Evolutionary conservation across 495 filamentous ascomycete species (phyloP).

Genomic region (Tuber brumale): DNA sequence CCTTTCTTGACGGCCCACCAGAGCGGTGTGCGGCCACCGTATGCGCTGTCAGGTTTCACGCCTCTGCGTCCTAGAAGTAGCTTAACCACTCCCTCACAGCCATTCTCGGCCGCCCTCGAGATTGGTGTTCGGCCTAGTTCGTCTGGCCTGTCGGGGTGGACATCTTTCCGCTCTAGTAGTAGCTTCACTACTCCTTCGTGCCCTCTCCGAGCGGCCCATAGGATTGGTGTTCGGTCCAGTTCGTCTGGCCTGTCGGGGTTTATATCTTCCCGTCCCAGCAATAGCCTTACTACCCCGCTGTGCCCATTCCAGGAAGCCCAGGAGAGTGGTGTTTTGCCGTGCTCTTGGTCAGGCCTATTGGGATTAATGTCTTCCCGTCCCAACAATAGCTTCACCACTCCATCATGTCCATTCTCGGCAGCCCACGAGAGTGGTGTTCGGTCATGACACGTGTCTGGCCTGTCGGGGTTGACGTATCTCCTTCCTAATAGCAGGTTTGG

Average conservation of each 20-base stretch:
- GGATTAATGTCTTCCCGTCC: slow-evolving; percentile 1
- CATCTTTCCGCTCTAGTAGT: neutral
- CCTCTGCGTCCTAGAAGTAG: neutral
- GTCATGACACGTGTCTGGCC: neutral
- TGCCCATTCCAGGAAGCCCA: neutral
- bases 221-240: neutral
- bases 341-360: neutral
- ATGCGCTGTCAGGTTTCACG: neutral
- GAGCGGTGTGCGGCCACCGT: neutral
- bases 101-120: neutral
- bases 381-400: neutral
- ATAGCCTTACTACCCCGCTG: neutral
- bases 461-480: neutral
- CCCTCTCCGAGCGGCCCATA: neutral
- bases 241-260: neutral
- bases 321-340: slow-evolving; percentile 3
- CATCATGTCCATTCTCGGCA: neutral
- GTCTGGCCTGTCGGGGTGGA: neutral
- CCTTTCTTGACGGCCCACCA: neutral
- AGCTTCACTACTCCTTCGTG: slow-evolving; percentile 2
- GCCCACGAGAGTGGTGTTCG: neutral
- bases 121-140: slow-evolving; percentile 1
- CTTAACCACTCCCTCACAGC: neutral
- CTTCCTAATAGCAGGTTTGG: slow-evolving; percentile 2
- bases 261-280: neutral